These are phyloP conservation scores for Bipolaris bicolor DNA, from an alignment of 2,329 filamentous ascomycete species.

Conservation along the genomic window DNA sequence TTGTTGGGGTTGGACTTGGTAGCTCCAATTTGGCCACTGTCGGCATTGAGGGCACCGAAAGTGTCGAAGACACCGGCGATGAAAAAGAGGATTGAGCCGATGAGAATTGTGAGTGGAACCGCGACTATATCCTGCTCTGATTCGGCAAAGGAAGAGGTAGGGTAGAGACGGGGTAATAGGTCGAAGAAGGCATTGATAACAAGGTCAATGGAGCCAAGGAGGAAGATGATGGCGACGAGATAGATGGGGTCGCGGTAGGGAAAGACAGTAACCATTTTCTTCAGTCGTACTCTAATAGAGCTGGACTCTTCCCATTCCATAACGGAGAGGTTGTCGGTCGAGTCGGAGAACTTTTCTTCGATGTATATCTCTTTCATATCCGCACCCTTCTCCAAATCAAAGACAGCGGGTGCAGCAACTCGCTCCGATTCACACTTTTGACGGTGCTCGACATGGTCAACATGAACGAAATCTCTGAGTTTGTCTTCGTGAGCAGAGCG, in stretches of 20 bases:
- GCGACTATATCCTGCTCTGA: slow-evolving; percentile 25
- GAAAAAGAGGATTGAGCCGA: slow-evolving; percentile 38
- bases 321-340: not conserved
- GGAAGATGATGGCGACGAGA: slow-evolving; percentile 37
- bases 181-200: slow-evolving; percentile 39
- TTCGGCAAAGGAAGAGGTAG: slow-evolving; percentile 18
- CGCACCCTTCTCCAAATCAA: slow-evolving; percentile 9
- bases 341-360: not conserved
- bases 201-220: slow-evolving; percentile 31
- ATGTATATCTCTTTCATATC: slow-evolving; percentile 1
- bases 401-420: not conserved
- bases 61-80: slow-evolving; percentile 36
- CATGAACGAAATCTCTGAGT: slow-evolving; percentile 24
- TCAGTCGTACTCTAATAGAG: slow-evolving; percentile 9
- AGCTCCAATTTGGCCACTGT: slow-evolving; percentile 24
- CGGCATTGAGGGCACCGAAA: slow-evolving; percentile 32
- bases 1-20: slow-evolving; percentile 13
- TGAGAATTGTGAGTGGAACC: slow-evolving; percentile 30
- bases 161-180: slow-evolving; percentile 22
- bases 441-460: slow-evolving; percentile 32
- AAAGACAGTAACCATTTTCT: slow-evolving; percentile 30
- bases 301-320: slow-evolving; percentile 8
- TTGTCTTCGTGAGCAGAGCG: slow-evolving; percentile 27
- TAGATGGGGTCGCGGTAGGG: slow-evolving; percentile 39
- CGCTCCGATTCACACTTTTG: slow-evolving; percentile 30